A percentile compares a stretch with the other conserved stretches of the same genome.
phyloP scores from a whole-genome alignment of 202 grass and related monocot species.

The Panicum hallii region DNA sequence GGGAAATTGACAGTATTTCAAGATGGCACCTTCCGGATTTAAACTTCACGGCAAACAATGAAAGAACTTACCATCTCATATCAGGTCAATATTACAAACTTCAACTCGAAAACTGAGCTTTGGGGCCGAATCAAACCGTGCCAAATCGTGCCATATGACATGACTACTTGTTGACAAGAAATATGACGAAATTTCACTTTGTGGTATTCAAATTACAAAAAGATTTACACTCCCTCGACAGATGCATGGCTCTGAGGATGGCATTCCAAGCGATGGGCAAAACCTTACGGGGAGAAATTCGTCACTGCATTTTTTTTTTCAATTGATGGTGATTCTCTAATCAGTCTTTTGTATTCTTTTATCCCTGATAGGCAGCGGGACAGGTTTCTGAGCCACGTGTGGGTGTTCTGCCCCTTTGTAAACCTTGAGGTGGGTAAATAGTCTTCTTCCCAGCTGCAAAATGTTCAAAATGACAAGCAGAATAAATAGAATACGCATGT shows the following conservation, averaged over 20 bases:
- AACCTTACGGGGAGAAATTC: background rate
- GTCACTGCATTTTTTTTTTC: constrained; percentile 19
- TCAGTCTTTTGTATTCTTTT: constrained; percentile 77
- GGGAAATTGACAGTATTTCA: background rate
- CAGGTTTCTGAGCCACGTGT: constrained; percentile 79
- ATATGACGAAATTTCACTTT: background rate
- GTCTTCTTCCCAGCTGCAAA: constrained; percentile 83
- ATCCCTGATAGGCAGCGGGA: constrained; percentile 86
- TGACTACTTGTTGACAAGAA: constrained; percentile 9
- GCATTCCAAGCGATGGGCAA: constrained; percentile 24
- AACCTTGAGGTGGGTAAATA: constrained; percentile 98
- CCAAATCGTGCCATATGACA: constrained; percentile 36
- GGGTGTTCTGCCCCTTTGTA: constrained; percentile 92
- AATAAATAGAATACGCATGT: constrained; percentile 1
- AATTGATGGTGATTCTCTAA: constrained; percentile 33
- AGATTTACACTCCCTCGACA: constrained; percentile 33
- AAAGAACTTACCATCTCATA: constrained; percentile 1
- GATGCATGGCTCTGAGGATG: constrained; percentile 30
- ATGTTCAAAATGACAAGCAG: constrained; percentile 30
- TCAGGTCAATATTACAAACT: constrained; percentile 18
- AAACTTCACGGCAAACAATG: background rate
- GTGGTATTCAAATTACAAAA: constrained; percentile 47
- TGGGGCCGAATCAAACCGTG: constrained; percentile 23
- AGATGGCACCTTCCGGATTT: background rate
- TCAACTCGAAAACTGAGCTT: background rate